These are phyloP conservation scores for Arabidopsis hybrid DNA, from an alignment of 441 rosid genomes.

Conservation along the genomic window DNA sequence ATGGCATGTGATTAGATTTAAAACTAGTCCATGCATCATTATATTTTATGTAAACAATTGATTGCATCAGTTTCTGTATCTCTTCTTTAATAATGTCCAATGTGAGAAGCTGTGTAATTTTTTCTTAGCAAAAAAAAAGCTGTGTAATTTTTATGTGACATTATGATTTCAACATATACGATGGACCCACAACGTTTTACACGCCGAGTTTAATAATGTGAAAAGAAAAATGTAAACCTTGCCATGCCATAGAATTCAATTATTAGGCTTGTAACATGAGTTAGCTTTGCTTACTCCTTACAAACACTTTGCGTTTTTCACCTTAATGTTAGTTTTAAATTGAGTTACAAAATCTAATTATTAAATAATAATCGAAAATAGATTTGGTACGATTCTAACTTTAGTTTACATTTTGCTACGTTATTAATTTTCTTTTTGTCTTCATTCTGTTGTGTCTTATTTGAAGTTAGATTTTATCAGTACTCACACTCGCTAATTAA, in stretches of 20 bases:
- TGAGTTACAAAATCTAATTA: neutral
- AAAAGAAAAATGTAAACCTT: neutral
- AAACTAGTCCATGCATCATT: constrained; percentile 31
- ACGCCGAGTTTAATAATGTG: constrained; percentile 26
- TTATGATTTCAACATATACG: constrained; percentile 35
- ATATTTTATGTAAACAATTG: constrained; percentile 21
- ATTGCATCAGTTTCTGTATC: constrained; percentile 11
- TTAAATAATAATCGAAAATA: neutral
- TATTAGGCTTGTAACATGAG: constrained; percentile 29
- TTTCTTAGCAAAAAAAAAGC: no score
- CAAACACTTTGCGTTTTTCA: constrained; percentile 4
- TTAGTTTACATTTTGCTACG: constrained; percentile 2
- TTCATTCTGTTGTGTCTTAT: constrained; percentile 14
- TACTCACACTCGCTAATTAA: neutral
- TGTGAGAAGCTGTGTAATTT: no score
- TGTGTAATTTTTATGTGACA: constrained; percentile 35
- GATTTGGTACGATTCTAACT: neutral
- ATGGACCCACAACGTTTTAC: constrained; percentile 44
- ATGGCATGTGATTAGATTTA: constrained; percentile 44
- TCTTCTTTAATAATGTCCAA: constrained; percentile 3
- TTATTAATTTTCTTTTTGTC: neutral
- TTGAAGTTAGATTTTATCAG: constrained; percentile 27
- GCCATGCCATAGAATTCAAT: constrained; percentile 10
- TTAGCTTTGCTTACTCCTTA: constrained; percentile 16
- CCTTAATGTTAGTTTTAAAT: neutral